Conservation (phyloP, 768 basidiomycete species). For the Ephemerocybe angulata region DNA sequence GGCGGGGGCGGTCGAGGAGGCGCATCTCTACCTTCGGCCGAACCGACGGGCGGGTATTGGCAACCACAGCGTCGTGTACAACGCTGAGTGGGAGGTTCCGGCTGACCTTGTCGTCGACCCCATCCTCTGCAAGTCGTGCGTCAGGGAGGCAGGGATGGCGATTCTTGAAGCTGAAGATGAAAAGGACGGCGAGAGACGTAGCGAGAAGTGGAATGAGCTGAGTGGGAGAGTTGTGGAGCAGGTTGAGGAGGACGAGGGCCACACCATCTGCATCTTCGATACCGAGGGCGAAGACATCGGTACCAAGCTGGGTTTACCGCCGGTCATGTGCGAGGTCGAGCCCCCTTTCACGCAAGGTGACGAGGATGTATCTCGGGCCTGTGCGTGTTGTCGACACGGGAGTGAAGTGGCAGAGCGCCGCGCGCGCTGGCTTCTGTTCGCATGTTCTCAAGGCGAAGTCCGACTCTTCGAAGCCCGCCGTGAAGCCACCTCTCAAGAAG, state of each 20-base stretch:
- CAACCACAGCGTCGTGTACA: constrained; percentile 50
- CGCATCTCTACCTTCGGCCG: constrained; percentile 50
- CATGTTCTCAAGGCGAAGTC: constrained; percentile 9
- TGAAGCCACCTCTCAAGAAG: too few species aligned
- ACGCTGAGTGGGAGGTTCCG: constrained; percentile 52
- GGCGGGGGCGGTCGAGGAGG: constrained; percentile 34
- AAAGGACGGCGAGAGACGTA: constrained; percentile 25
- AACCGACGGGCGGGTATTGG: constrained; percentile 38
- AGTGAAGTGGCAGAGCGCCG: constrained; percentile 27
- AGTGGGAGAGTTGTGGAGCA: not conserved
- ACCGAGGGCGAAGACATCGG: not conserved
- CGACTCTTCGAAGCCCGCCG: too few species aligned
- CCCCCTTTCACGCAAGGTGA: not conserved
- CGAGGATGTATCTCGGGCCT: not conserved
- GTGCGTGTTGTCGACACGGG: constrained; percentile 1
- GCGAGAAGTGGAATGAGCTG: constrained; percentile 11
- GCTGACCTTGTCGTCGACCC: constrained; percentile 33
- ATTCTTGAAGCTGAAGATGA: constrained; percentile 26
- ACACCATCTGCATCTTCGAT: not conserved
- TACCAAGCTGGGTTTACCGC: not conserved
- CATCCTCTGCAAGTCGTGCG: constrained; percentile 35
- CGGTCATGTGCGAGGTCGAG: not conserved
- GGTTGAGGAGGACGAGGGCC: not conserved
- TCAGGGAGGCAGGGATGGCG: not conserved
- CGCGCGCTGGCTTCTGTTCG: constrained; percentile 26